A percentile compares a stretch with the other conserved stretches of the same genome.
These are phyloP conservation scores for Yarrowia keelungensis DNA, from an alignment of 805 yeast genomes.

Conservation along the genomic window DNA sequence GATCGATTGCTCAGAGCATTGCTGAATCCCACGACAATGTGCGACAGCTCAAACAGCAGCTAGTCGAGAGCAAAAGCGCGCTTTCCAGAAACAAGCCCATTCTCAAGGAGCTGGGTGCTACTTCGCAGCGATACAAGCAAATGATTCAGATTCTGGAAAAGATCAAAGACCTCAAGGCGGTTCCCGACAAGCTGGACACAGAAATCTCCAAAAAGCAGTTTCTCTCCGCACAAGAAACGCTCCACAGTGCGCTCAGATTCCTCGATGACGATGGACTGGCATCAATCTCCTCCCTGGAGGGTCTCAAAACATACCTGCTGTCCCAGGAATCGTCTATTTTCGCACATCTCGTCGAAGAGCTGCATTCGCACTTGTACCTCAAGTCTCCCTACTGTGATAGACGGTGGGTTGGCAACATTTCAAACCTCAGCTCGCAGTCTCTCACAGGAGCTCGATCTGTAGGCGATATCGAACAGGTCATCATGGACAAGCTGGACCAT, in stretches of 20 bases:
- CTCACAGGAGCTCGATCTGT: conserved; percentile 40
- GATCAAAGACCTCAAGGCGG: conserved; percentile 63
- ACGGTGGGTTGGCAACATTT: conserved; percentile 46
- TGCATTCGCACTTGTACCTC: conserved; percentile 71
- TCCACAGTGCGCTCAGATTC: conserved; percentile 54
- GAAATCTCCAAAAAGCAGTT: conserved; percentile 74
- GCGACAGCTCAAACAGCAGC: conserved; percentile 55
- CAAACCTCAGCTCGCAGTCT: conserved; percentile 39
- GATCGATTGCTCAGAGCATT: conserved; percentile 68
- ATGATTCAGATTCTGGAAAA: conserved; percentile 74
- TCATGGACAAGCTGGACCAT: conserved; percentile 45
- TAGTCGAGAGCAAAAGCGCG: conserved; percentile 59
- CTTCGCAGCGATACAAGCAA: conserved; percentile 66
- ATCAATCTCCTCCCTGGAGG: conserved; percentile 48
- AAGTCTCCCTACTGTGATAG: conserved; percentile 53
- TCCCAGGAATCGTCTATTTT: conserved; percentile 59
- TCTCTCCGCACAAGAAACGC: conserved; percentile 64
- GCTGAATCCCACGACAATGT: conserved; percentile 70
- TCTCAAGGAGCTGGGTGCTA: conserved; percentile 68
- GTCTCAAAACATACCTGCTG: conserved; percentile 47
- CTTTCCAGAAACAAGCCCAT: conserved; percentile 62
- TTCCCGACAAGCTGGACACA: conserved; percentile 70
- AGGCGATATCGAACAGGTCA: conserved; percentile 43
- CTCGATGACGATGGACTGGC: conserved; percentile 48
- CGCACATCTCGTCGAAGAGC: conserved; percentile 77